Conservation (phyloP, 768 basidiomycete genomes). For the Omphalotus guepiniiformis region DNA sequence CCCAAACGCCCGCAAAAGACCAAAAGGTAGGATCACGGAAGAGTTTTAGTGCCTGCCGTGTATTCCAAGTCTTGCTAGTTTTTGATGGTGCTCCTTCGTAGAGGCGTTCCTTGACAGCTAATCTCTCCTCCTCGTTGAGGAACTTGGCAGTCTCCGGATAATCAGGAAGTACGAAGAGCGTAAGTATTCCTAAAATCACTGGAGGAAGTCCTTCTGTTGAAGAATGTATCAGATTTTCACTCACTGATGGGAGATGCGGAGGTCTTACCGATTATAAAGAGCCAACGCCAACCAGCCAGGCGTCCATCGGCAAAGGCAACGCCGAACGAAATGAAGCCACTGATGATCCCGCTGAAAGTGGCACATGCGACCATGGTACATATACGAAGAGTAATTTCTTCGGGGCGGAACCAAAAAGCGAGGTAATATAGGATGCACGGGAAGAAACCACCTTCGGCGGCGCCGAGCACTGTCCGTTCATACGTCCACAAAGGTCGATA, state of each 20-base stretch:
- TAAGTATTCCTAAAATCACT: background rate
- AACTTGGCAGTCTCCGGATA: slow-evolving; percentile 1
- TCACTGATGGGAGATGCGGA: background rate
- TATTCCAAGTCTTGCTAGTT: slow-evolving; percentile 1
- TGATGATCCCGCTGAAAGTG: slow-evolving; percentile 7
- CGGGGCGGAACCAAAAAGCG: slow-evolving; percentile 5
- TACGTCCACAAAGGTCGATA: background rate
- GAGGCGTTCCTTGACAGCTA: background rate
- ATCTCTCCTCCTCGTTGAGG: background rate
- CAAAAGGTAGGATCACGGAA: slow-evolving; percentile 4
- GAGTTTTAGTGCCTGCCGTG: background rate
- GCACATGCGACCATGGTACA: slow-evolving; percentile 5
- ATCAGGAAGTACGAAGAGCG: slow-evolving; percentile 2
- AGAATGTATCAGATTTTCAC: background rate
- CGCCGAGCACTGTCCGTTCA: slow-evolving; percentile 2
- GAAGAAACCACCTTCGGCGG: slow-evolving; percentile 3
- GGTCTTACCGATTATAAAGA: slow-evolving; percentile 1
- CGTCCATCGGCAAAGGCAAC: slow-evolving; percentile 4
- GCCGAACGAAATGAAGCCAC: slow-evolving; percentile 4
- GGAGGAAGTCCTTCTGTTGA: slow-evolving; percentile 1
- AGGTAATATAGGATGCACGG: slow-evolving; percentile 5
- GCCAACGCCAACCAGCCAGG: slow-evolving; percentile 5
- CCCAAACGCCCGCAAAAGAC: slow-evolving; percentile 3
- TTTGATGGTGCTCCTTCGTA: background rate
- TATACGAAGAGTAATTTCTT: slow-evolving; percentile 5